phyloP scores from a whole-genome alignment of 768 basidiomycete species.

The Suillus placidus region DNA sequence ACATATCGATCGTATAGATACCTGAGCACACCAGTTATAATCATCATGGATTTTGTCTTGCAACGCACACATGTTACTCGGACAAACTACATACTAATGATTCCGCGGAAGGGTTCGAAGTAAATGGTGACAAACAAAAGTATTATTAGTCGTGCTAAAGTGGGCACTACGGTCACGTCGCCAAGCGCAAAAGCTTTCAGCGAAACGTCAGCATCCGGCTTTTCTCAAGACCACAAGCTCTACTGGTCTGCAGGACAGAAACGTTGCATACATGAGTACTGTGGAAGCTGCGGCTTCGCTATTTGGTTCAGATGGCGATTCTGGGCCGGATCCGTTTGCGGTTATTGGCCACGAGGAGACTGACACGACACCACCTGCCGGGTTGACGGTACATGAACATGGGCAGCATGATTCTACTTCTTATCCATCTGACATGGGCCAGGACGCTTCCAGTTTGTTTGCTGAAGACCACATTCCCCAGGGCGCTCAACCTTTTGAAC shows the following conservation, averaged over 20 bases:
- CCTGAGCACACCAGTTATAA: conserved; percentile 22
- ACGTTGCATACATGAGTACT: conserved; percentile 54
- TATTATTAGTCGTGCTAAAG: conserved; percentile 11
- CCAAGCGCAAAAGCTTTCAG: conserved; percentile 8
- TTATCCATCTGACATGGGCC: conserved; percentile 34
- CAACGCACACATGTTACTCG: neutral
- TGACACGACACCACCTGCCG: conserved; percentile 30
- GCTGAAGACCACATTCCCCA: conserved; percentile 35
- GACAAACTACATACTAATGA: neutral
- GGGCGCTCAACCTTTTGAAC: conserved; percentile 26
- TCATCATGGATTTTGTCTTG: conserved; percentile 16
- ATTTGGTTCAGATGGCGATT: conserved; percentile 65
- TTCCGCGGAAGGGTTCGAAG: neutral
- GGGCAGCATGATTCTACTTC: conserved; percentile 25
- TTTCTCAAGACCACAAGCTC: conserved; percentile 15
- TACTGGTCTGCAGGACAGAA: conserved; percentile 20
- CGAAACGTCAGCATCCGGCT: conserved; percentile 16
- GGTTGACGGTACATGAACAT: conserved; percentile 25
- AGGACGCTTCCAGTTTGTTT: conserved; percentile 43
- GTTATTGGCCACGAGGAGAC: conserved; percentile 48
- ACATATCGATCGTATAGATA: conserved; percentile 20
- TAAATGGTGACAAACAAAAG: conserved; percentile 34
- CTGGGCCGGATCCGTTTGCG: conserved; percentile 65
- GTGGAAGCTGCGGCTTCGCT: conserved; percentile 82
- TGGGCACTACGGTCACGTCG: conserved; percentile 5